Conservation (phyloP, 148 eudicot species). For the Arbutus unedo region DNA sequence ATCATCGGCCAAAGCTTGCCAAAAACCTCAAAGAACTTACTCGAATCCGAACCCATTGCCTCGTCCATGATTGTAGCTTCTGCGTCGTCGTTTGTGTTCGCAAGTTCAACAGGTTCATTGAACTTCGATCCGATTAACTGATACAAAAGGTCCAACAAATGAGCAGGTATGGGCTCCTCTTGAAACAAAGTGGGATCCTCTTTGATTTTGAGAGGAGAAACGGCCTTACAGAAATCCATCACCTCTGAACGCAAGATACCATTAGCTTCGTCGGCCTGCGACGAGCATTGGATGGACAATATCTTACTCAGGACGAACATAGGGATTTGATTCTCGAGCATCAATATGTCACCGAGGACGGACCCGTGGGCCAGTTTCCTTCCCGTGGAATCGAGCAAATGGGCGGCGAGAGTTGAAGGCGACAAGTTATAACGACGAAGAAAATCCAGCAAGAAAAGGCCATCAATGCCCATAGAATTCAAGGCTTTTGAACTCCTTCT, state of each 20-base stretch:
- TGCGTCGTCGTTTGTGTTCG: background rate
- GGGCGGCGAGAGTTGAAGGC: constrained; percentile 2
- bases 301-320: constrained; percentile 28
- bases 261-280: constrained; percentile 11
- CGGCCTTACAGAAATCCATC: constrained; percentile 23
- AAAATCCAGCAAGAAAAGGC: constrained; percentile 51
- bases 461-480: constrained; percentile 54
- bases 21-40: background rate
- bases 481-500: constrained; percentile 14
- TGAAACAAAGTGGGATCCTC: constrained; percentile 9
- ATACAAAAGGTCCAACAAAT: constrained; percentile 51
- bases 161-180: constrained; percentile 17
- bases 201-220: constrained; percentile 31
- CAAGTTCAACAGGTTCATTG: too few relatives aligned
- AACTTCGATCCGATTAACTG: too few relatives aligned
- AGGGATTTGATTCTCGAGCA: constrained; percentile 72
- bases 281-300: constrained; percentile 9
- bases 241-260: constrained; percentile 21
- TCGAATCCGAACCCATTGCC: background rate
- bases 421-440: background rate
- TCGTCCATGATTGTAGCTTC: background rate
- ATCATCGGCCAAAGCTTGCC: background rate
- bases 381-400: constrained; percentile 22
- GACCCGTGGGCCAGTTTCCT: constrained; percentile 26
- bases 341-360: constrained; percentile 45